Conservation (phyloP, 176 grass and related monocot genomes). For the Oryza glaberrima region DNA sequence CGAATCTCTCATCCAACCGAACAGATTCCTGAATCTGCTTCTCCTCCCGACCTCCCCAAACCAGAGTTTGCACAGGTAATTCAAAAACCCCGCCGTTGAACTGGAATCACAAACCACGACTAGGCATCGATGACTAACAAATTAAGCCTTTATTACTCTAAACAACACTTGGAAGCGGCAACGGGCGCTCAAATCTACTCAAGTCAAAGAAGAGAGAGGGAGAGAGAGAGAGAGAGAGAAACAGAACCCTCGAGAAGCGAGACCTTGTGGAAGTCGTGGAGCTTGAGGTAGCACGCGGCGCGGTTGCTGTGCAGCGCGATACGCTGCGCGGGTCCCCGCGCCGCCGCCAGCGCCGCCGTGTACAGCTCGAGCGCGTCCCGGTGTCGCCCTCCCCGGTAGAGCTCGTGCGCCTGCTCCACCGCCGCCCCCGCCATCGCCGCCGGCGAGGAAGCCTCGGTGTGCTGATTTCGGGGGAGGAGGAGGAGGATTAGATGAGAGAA, state of each 20-base stretch:
- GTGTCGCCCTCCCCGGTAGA: constrained; percentile 87
- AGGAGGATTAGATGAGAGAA: neutral
- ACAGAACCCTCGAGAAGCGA: neutral
- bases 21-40: neutral
- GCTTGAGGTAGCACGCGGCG: constrained; percentile 93
- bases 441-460: neutral
- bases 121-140: neutral
- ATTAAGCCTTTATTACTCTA: neutral
- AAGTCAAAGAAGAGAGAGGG: constrained; percentile 13
- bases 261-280: constrained; percentile 90
- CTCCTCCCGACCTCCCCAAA: no score
- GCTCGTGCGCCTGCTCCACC: constrained; percentile 83
- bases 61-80: no score
- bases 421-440: constrained; percentile 9
- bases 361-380: constrained; percentile 85
- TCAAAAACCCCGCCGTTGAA: no score
- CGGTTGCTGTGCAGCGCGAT: constrained; percentile 97
- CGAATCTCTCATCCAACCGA: neutral
- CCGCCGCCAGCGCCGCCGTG: constrained; percentile 75
- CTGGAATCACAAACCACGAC: no score
- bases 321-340: constrained; percentile 71
- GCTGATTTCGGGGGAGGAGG: neutral
- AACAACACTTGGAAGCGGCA: neutral
- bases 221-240: no score
- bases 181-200: neutral